Conservation (phyloP, 148 eudicot genomes). For the Heliamphora exappendiculata region DNA sequence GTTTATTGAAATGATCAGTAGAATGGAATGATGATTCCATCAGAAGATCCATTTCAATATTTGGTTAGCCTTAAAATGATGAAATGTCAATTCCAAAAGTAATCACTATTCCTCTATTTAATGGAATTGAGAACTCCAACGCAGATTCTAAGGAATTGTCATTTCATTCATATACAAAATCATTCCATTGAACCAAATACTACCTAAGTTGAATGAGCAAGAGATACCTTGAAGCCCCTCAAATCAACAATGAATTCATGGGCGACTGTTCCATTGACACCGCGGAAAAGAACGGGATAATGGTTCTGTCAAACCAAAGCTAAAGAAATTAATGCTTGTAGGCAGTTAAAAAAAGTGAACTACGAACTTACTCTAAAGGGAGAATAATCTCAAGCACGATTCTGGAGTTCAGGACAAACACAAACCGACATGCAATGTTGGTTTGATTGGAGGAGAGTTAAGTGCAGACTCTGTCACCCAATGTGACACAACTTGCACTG, state of each 20-base stretch:
- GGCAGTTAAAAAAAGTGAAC: background rate
- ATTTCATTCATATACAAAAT: too few species aligned
- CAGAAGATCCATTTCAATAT: too few species aligned
- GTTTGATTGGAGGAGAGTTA: background rate
- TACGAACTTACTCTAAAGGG: background rate
- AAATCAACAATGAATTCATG: constrained; percentile 92
- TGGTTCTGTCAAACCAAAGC: constrained; percentile 42
- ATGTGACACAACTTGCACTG: background rate
- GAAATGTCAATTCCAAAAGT: too few species aligned
- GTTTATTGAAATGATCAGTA: too few species aligned
- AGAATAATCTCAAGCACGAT: background rate
- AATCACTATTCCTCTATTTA: too few species aligned
- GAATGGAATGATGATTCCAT: too few species aligned
- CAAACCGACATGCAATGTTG: background rate
- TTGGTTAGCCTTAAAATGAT: too few species aligned
- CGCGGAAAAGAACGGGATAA: constrained; percentile 94
- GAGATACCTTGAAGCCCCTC: constrained; percentile 78
- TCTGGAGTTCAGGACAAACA: background rate
- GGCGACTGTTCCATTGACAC: constrained; percentile 95
- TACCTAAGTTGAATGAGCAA: background rate
- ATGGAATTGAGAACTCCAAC: too few species aligned
- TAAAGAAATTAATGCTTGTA: background rate
- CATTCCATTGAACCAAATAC: too few species aligned
- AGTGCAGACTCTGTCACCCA: constrained; percentile 4
- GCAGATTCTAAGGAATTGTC: too few species aligned